Conservation (phyloP, 2,329 filamentous ascomycete genomes). For the Davidsoniella neocaledoniae region DNA sequence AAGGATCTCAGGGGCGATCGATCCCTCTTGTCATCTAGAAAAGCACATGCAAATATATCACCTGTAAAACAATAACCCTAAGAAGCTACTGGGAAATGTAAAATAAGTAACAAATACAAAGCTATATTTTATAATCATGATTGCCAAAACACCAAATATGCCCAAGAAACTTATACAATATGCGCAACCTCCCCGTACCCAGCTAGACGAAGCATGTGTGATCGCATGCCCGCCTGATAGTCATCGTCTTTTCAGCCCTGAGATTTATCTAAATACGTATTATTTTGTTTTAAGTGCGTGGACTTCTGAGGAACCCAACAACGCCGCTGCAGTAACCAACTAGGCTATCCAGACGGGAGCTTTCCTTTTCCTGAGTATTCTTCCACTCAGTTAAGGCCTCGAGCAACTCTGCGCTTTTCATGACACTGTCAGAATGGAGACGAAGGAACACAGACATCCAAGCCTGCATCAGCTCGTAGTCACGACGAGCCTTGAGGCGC, state of each 20-base stretch:
- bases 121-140: neutral
- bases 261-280: too few relatives aligned
- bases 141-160: neutral
- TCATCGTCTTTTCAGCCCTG: too few relatives aligned
- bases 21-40: too few relatives aligned
- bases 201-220: too few relatives aligned
- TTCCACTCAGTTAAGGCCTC: slow-evolving; percentile 53
- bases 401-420: slow-evolving; percentile 35
- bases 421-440: slow-evolving; percentile 48
- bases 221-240: too few relatives aligned
- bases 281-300: slow-evolving; percentile 26
- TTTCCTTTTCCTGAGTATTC: slow-evolving; percentile 53
- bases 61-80: too few relatives aligned
- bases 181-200: too few relatives aligned
- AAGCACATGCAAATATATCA: too few relatives aligned
- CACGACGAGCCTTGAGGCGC: slow-evolving; percentile 49
- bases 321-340: slow-evolving; percentile 83
- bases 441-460: slow-evolving; percentile 94
- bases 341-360: slow-evolving; percentile 51
- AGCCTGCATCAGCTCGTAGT: slow-evolving; percentile 87
- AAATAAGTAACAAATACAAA: neutral
- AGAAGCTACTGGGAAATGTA: too few relatives aligned
- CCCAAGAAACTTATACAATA: too few relatives aligned
- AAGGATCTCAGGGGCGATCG: too few relatives aligned
- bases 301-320: slow-evolving; percentile 59